Conservation (phyloP, 176 grass and related monocot genomes). For the Poa pratensis region DNA sequence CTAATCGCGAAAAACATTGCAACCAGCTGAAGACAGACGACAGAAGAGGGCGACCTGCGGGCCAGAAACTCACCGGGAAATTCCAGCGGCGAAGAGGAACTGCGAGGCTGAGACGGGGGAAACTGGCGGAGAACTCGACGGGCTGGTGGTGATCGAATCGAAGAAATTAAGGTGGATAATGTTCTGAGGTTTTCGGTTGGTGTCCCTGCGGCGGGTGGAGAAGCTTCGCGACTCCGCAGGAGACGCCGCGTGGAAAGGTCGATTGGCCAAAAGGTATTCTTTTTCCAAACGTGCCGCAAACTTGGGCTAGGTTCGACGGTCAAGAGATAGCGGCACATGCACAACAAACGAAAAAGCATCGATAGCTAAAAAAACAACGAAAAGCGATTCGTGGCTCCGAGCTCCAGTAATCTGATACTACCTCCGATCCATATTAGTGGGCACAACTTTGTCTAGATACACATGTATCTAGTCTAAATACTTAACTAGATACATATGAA, state of each 20-base stretch:
- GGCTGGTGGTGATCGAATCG: neutral
- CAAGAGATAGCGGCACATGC: no score
- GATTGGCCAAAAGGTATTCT: neutral
- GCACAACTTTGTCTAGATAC: no score
- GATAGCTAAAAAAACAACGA: no score
- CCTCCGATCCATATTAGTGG: no score
- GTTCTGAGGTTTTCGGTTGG: neutral
- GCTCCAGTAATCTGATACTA: no score
- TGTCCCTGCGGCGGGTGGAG: slow-evolving; percentile 27
- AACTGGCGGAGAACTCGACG: neutral
- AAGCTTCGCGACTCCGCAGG: slow-evolving; percentile 39
- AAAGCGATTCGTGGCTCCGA: no score
- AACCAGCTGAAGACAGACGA: neutral
- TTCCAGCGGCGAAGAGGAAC: neutral
- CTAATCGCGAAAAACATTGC: neutral
- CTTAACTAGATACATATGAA: no score
- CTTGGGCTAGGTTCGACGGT: no score
- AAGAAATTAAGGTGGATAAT: neutral
- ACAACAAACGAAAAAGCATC: no score
- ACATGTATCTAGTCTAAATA: no score
- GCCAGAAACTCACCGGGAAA: neutral
- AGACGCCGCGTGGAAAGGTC: slow-evolving; percentile 36
- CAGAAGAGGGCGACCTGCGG: neutral
- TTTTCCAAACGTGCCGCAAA: no score
- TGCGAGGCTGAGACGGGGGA: neutral